Conservation (phyloP, 441 rosid species). For the Erodium moschatum region DNA sequence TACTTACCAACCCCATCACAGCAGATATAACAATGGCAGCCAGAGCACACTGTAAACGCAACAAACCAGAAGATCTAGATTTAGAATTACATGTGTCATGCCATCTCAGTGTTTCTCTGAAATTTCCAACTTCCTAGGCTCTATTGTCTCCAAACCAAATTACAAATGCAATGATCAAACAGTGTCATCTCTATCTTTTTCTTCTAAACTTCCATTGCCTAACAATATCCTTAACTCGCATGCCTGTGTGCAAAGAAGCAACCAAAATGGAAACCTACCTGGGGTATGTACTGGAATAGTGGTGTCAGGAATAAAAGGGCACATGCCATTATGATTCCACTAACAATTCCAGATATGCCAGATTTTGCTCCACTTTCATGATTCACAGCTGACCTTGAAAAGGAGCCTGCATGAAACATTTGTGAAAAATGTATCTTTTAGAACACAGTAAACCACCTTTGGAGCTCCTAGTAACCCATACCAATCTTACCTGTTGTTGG, state of each 20-base stretch:
- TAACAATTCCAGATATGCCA: conserved; percentile 71
- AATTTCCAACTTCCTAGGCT: conserved; percentile 7
- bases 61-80: conserved; percentile 19
- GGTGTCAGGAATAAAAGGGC: conserved; percentile 83
- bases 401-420: conserved; percentile 52
- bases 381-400: conserved; percentile 96
- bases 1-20: conserved; percentile 79
- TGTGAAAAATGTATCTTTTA: conserved; percentile 5
- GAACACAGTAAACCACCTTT: conserved; percentile 3
- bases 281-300: conserved; percentile 75
- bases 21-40: conserved; percentile 92
- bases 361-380: conserved; percentile 93
- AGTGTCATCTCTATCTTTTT: not conserved
- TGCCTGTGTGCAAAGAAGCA: conserved; percentile 13
- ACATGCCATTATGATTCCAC: conserved; percentile 79
- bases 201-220: not conserved
- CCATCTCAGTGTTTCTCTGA: not conserved
- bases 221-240: not conserved
- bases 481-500: conserved; percentile 69
- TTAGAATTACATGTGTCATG: conserved; percentile 20
- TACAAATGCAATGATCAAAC: not conserved
- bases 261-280: conserved; percentile 40
- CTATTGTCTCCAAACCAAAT: conserved; percentile 3
- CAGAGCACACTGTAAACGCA: conserved; percentile 69
- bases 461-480: conserved; percentile 15